A percentile compares a stretch with the other conserved stretches of the same genome.
Evolutionary conservation across 2,329 filamentous ascomycete genomes (phyloP).

Genomic region (Coniochaeta sp.): DNA sequence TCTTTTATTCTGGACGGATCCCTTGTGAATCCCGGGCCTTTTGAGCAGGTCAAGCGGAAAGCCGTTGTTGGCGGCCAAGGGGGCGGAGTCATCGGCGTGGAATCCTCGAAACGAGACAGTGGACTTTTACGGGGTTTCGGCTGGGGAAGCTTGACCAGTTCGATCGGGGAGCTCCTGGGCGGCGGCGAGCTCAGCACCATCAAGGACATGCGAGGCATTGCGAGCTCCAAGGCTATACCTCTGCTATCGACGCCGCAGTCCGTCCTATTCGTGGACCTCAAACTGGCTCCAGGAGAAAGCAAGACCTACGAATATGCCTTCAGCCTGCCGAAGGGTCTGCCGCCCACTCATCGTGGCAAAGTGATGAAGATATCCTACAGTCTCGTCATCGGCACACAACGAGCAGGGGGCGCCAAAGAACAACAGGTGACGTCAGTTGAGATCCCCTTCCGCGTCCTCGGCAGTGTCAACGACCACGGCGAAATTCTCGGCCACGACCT

Average conservation of each 20-base stretch:
- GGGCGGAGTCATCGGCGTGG: slow-evolving; percentile 77
- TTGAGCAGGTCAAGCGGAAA: slow-evolving; percentile 94
- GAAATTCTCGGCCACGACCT: slow-evolving; percentile 89
- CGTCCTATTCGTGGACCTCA: slow-evolving; percentile 88
- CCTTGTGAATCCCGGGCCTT: slow-evolving; percentile 78
- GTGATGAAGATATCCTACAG: slow-evolving; percentile 92
- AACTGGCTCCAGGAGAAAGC: slow-evolving; percentile 81
- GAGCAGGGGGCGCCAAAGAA: slow-evolving; percentile 68
- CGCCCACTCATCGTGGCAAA: slow-evolving; percentile 83
- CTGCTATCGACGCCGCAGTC: slow-evolving; percentile 93
- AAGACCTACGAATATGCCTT: slow-evolving; percentile 83
- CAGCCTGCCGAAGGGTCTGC: slow-evolving; percentile 77
- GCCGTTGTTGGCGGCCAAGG: slow-evolving; percentile 83
- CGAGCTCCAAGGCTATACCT: slow-evolving; percentile 80
- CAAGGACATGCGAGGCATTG: slow-evolving; percentile 86
- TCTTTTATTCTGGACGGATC: slow-evolving; percentile 90
- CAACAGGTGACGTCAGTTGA: slow-evolving; percentile 87
- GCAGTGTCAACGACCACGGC: slow-evolving; percentile 82
- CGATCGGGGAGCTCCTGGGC: slow-evolving; percentile 80
- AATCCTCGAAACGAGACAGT: slow-evolving; percentile 64
- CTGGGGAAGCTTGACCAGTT: slow-evolving; percentile 83
- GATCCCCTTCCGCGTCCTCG: slow-evolving; percentile 85
- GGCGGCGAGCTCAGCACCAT: slow-evolving; percentile 85
- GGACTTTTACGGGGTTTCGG: slow-evolving; percentile 78
- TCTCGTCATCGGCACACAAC: slow-evolving; percentile 84